These are phyloP conservation scores for Picochlorum sp. DNA, from an alignment of 139 green algal genomes.

Conservation along the genomic window DNA sequence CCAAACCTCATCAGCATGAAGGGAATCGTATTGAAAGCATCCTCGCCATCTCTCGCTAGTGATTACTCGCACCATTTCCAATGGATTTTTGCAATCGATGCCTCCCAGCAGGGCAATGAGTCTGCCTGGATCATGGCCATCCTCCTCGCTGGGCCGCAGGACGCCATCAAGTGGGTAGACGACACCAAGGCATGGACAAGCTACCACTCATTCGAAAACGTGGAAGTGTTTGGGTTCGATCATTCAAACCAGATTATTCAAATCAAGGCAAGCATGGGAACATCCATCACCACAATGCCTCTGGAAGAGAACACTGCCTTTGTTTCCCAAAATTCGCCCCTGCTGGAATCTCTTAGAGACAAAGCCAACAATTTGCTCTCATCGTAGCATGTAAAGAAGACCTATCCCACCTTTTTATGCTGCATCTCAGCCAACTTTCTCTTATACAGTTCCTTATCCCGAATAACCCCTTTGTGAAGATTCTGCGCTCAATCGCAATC, in stretches of 20 bases:
- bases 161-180: constrained; percentile 13
- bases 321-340: no score
- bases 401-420: neutral
- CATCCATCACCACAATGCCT: neutral
- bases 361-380: neutral
- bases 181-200: neutral
- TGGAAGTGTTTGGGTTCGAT: constrained; percentile 4
- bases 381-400: neutral
- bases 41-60: neutral
- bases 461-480: constrained; percentile 31
- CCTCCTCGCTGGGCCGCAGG: neutral
- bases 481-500: constrained; percentile 18
- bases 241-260: neutral
- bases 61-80: constrained; percentile 4
- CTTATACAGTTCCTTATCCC: constrained; percentile 33
- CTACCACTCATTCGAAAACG: neutral
- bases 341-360: neutral
- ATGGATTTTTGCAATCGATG: constrained; percentile 17
- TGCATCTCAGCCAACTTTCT: constrained; percentile 25
- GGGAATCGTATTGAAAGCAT: constrained; percentile 5
- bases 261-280: constrained; percentile 1
- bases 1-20: constrained; percentile 6
- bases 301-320: neutral
- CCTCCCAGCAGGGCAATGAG: neutral
- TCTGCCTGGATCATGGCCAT: constrained; percentile 12